Conservation (phyloP, 257 asterid genomes). For the Gynochthodes officinalis region DNA sequence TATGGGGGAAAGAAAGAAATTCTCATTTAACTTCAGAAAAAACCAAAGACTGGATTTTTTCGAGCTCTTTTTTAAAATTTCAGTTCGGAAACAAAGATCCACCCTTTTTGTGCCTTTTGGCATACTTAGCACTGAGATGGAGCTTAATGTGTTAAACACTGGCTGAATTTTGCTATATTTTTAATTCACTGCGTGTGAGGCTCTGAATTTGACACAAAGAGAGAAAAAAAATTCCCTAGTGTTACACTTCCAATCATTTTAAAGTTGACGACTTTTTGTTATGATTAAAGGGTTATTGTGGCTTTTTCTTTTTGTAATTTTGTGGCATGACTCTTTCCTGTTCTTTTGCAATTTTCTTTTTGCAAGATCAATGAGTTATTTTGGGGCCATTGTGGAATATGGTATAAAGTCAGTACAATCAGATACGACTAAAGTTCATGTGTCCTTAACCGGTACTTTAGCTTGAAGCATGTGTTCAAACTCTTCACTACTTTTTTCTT, state of each 20-base stretch:
- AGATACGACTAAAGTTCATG: conserved; percentile 44
- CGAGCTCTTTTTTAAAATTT: background rate
- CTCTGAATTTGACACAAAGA: background rate
- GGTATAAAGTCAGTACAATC: conserved; percentile 29
- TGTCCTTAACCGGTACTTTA: conserved; percentile 47
- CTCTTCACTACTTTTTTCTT: conserved; percentile 22
- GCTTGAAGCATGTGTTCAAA: conserved; percentile 30
- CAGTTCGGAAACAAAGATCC: background rate
- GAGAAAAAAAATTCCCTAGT: background rate
- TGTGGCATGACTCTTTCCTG: conserved; percentile 26
- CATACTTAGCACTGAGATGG: background rate
- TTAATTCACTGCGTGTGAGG: background rate
- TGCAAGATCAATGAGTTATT: conserved; percentile 23
- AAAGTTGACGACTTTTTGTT: conserved; percentile 38
- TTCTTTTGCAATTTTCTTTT: conserved; percentile 14
- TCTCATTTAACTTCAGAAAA: background rate
- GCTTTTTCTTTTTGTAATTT: conserved; percentile 37
- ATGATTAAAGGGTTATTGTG: conserved; percentile 29
- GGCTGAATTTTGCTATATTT: background rate
- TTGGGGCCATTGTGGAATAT: conserved; percentile 19
- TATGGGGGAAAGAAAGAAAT: background rate
- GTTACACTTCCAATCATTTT: conserved; percentile 20
- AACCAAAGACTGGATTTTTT: background rate
- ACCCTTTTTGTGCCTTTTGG: background rate
- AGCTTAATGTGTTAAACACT: background rate